These are phyloP conservation scores for Papiliotrema nemorosa DNA, from an alignment of 1,284 basidiomycete species.

Conservation along the genomic window DNA sequence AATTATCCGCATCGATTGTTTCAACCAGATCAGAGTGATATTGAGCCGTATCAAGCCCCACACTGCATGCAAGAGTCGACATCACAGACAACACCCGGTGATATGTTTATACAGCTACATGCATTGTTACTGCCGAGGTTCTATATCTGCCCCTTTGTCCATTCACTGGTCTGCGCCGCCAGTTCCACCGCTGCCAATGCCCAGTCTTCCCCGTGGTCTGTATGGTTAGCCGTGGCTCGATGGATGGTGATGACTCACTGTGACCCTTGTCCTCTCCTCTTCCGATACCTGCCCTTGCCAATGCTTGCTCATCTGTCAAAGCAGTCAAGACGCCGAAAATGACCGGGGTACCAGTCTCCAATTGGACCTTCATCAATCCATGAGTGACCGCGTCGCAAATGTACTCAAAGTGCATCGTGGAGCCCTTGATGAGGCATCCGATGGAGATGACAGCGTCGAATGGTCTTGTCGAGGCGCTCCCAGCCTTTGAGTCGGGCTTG, in stretches of 20 bases:
- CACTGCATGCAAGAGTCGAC: not conserved
- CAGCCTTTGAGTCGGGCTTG: slow-evolving; percentile 22
- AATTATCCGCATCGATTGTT: not conserved
- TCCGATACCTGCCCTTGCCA: slow-evolving; percentile 79
- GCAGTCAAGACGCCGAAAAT: slow-evolving; percentile 95
- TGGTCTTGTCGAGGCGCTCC: slow-evolving; percentile 60
- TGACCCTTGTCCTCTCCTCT: slow-evolving; percentile 46
- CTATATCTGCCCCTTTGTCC: slow-evolving; percentile 68
- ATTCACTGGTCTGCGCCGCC: slow-evolving; percentile 66
- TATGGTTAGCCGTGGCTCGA: not conserved
- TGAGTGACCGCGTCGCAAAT: slow-evolving; percentile 90
- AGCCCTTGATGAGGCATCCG: slow-evolving; percentile 95
- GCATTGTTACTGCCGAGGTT: not conserved
- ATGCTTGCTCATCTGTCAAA: slow-evolving; percentile 88
- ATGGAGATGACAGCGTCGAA: slow-evolving; percentile 96
- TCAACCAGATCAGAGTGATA: not conserved
- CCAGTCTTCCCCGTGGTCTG: slow-evolving; percentile 81
- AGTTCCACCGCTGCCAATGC: slow-evolving; percentile 91
- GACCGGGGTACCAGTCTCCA: slow-evolving; percentile 91
- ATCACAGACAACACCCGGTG: not conserved
- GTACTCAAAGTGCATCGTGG: slow-evolving; percentile 98
- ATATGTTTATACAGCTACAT: no score
- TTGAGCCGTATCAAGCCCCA: not conserved
- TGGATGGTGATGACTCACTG: slow-evolving; percentile 48
- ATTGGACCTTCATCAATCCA: slow-evolving; percentile 87